Percentiles rank a stretch among this genome's conserved stretches.
phyloP scores from a whole-genome alignment of 2,329 filamentous ascomycete genomes.

The Phaeophleospora eucalypticola region DNA sequence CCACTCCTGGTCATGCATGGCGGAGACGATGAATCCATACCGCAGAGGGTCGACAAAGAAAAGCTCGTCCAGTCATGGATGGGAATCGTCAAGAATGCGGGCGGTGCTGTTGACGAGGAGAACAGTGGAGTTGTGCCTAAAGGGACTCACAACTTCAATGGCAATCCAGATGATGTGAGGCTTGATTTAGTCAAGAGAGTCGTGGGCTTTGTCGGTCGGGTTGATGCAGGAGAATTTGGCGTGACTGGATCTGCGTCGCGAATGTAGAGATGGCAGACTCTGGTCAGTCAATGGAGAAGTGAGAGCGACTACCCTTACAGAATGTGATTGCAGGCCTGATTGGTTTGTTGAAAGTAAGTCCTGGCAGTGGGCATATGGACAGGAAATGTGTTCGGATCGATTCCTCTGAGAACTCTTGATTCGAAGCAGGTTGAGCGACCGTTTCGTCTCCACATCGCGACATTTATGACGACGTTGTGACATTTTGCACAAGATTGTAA shows the following conservation, averaged over 20 bases:
- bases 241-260: neutral
- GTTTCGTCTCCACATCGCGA: too few species aligned
- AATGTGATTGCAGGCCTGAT: too few species aligned
- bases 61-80: constrained; percentile 57
- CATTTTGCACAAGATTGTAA: too few species aligned
- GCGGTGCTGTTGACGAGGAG: constrained; percentile 46
- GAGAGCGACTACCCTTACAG: too few species aligned
- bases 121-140: constrained; percentile 48
- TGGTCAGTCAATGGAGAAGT: too few species aligned
- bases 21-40: constrained; percentile 63
- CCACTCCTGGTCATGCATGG: constrained; percentile 63
- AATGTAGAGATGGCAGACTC: too few species aligned
- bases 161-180: constrained; percentile 42
- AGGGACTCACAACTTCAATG: constrained; percentile 51
- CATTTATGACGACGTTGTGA: too few species aligned
- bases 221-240: constrained; percentile 15
- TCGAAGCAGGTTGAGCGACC: too few species aligned
- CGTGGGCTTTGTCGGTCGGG: constrained; percentile 41
- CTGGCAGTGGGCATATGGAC: too few species aligned
- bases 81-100: constrained; percentile 39
- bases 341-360: too few species aligned
- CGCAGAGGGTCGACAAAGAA: constrained; percentile 54
- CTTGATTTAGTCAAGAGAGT: constrained; percentile 21
- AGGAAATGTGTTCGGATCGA: too few species aligned
- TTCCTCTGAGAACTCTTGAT: too few species aligned